Evolutionary conservation across 257 asterid genomes (phyloP), one percentile per base, ranked within the genome.

Genomic region (Nicotiana sylvestris): DNA sequence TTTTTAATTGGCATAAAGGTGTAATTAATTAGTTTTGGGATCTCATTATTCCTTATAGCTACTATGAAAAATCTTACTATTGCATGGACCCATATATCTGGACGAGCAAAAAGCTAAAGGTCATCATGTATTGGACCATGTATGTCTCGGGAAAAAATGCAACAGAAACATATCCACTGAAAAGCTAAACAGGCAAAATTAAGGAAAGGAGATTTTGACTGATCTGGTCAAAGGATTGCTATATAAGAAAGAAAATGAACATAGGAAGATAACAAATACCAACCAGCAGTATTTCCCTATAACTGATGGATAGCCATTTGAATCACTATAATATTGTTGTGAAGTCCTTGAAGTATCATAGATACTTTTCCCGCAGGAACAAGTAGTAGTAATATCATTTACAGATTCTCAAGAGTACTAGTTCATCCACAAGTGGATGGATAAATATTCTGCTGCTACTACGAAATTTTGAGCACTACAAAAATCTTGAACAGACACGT

Each of bases 391-490:
- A 49, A 74, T 27, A 27, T 74, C 62, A 74, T 74, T 72, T 15
- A 74, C 62, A 49, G 80, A 27, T 49, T 69, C 37, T 49, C 79
- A 49, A 49, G 62, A 57, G 39, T 74, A 74, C 79, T 51, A 76
- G 80, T 27, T 76, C 64, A 76, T 51, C 39, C 64, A 76, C 64
- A 74, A 27, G 46, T 4, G 16, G 51, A 76, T 49, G 64, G 46
- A 76, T 76, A 76, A 76, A 51, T 51, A 76, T 76, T 76, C 46
- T 29, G 27, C 64, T 49, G 80, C 29, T 9, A 27, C 64, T 58
- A 76, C 80, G 51, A 27, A 76, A 51, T 51, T 76, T 49, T 35
- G 53, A 76, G 80, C 64, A 76, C 80, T 76, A 76, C 29, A 76
- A 51, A 25, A 76, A 29, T 76, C 64, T 27, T 13, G 46, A 51